Percentiles rank a stretch among this genome's conserved stretches.
phyloP scores from a whole-genome alignment of 108 stramenopile species.

The Phaeodactylum tricornutum region DNA sequence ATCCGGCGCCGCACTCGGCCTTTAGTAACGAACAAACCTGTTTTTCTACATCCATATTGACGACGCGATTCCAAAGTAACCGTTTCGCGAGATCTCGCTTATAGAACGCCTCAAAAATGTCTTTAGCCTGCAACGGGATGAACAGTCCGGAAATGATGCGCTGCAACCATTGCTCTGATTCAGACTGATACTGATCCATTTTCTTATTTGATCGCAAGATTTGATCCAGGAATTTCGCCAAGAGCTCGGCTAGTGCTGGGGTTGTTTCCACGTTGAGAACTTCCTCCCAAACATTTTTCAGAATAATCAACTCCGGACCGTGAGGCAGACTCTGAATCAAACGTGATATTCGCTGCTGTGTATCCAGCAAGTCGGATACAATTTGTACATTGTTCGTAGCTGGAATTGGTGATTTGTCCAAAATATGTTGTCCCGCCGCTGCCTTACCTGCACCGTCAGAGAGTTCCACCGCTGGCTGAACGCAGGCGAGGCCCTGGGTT shows the following conservation, averaged over 20 bases:
- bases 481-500: conserved; percentile 15
- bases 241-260: conserved; percentile 59
- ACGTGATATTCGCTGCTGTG: conserved; percentile 45
- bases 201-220: conserved; percentile 57
- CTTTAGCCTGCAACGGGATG: conserved; percentile 84
- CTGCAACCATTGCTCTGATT: conserved; percentile 2
- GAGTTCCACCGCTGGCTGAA: too few relatives aligned
- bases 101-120: conserved; percentile 98
- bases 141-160: conserved; percentile 72
- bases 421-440: neutral
- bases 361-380: conserved; percentile 42
- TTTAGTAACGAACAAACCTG: conserved; percentile 89
- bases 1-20: conserved; percentile 95
- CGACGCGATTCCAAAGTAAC: conserved; percentile 78
- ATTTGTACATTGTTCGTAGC: conserved; percentile 22
- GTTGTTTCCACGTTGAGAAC: conserved; percentile 45
- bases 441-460: conserved; percentile 4
- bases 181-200: conserved; percentile 10
- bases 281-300: conserved; percentile 81
- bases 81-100: conserved; percentile 92
- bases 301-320: conserved; percentile 49
- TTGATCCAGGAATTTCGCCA: conserved; percentile 83
- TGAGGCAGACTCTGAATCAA: conserved; percentile 48
- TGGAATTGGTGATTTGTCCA: conserved; percentile 18
- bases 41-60: conserved; percentile 83